Base-by-base conservation (phyloP, 2,329 filamentous ascomycete species). In the Cytospora paraplurivora region DNA sequence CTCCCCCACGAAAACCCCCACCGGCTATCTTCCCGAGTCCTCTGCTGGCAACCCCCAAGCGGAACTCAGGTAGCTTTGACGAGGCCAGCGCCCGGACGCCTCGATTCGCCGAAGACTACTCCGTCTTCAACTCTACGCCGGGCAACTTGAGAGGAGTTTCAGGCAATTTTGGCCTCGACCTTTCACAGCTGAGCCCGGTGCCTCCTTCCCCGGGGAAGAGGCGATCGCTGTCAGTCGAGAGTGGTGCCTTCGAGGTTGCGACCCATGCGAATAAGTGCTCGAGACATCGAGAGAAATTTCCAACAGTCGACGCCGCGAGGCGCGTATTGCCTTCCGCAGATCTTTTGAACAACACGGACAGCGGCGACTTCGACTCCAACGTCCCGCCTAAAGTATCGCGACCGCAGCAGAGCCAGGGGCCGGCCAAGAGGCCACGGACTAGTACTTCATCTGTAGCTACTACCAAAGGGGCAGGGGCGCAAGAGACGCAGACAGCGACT, bases 231-330 rank as follows among this genome's bases (percentile, higher is more conserved):
- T 85, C 83, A 56, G 74, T 77, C 50, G 82, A 79, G 62, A 78
- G 77, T 64, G 72, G 83, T 66, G 78, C 80, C 55, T 76, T 75
- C 63, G 81, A 84, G 67, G 80, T 85, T 68, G 79, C 82, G 72
- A 81, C 86, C 72, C 86, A 89, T 85, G 83, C 81, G 69, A 86
- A 85, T 69, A 83, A 88, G 72, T 82, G 85, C 69, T 83, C 83
- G 51, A 77, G 82, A 51, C 80, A 81, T 69, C 76, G 79, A 17
- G 82, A 77, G 70, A 74, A 81, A 62, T 74, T 88, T 62, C 84
- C 86, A 64, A 82, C 85, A 37, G 85, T 88, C 71, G 83, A 87
- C 69, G 82, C 83, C 38, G 82, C 85, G 67, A 79, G 79, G 70
- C 81, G 82, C 69, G 74, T 89, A 51, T 79, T 79, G 15, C 88